A percentile compares a stretch with the other conserved stretches of the same genome.
Evolutionary conservation across 805 yeast species (phyloP).

Genomic region (Ogataea philodendri): DNA sequence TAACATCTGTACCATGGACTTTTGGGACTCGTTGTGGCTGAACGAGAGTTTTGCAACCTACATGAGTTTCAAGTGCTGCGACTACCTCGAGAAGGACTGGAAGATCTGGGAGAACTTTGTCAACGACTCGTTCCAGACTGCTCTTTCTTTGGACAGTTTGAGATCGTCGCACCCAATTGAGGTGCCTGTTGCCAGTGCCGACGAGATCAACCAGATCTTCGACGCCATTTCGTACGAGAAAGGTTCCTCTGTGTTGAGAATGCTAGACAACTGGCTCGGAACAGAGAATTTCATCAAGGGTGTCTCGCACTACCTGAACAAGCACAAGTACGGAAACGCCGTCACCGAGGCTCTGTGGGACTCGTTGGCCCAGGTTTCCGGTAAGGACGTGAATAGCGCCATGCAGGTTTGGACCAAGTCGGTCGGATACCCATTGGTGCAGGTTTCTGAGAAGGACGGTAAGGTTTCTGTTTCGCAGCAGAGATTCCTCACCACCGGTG

Average conservation of each 20-base stretch:
- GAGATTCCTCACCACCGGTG: conserved; percentile 66
- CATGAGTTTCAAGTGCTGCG: conserved; percentile 73
- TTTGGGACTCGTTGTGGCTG: conserved; percentile 93
- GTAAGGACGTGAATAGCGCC: conserved; percentile 57
- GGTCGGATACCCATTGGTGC: conserved; percentile 72
- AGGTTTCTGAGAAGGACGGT: conserved; percentile 42
- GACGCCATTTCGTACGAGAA: conserved; percentile 81
- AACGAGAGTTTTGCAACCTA: conserved; percentile 91
- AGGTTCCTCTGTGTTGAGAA: conserved; percentile 74
- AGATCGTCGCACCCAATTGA: conserved; percentile 78
- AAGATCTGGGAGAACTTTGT: conserved; percentile 66
- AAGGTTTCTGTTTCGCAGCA: conserved; percentile 46
- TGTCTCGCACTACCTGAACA: conserved; percentile 64
- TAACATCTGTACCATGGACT: conserved; percentile 84
- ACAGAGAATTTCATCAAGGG: conserved; percentile 69
- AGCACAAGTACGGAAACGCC: conserved; percentile 68
- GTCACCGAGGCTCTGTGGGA: conserved; percentile 71
- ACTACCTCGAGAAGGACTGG: conserved; percentile 76
- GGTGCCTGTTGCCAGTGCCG: conserved; percentile 80
- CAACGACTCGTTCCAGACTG: conserved; percentile 52
- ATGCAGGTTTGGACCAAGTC: conserved; percentile 73
- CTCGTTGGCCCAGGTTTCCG: conserved; percentile 61
- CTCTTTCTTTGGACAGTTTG: conserved; percentile 55
- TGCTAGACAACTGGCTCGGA: conserved; percentile 74
- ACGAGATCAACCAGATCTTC: conserved; percentile 78